Conservation (phyloP, 805 yeast genomes). For the Jamesozyma gamospora region DNA sequence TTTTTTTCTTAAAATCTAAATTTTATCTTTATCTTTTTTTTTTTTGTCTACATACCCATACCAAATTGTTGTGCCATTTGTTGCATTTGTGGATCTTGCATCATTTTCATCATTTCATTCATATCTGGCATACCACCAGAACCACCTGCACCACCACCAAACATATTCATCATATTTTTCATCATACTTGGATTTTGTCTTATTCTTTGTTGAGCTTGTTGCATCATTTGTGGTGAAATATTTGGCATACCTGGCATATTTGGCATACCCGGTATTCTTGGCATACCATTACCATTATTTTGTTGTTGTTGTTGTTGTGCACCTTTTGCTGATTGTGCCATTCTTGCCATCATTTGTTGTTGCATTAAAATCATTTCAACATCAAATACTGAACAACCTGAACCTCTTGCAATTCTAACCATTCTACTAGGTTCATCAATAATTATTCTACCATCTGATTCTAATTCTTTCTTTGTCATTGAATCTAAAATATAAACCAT, state of each 20-base stretch:
- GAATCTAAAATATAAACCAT: slow-evolving; percentile 92
- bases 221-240: slow-evolving; percentile 33
- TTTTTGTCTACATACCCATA: slow-evolving; percentile 15
- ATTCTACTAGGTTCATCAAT: slow-evolving; percentile 75
- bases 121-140: slow-evolving; percentile 58
- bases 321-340: slow-evolving; percentile 66
- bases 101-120: slow-evolving; percentile 53
- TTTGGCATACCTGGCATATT: slow-evolving; percentile 46
- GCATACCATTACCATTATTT: slow-evolving; percentile 18
- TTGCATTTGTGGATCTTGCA: slow-evolving; percentile 40
- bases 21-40: too few relatives aligned
- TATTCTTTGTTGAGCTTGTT: slow-evolving; percentile 48
- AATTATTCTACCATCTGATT: slow-evolving; percentile 78
- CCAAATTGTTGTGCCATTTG: slow-evolving; percentile 44
- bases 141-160: slow-evolving; percentile 44
- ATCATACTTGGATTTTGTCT: slow-evolving; percentile 68
- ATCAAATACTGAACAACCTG: slow-evolving; percentile 86
- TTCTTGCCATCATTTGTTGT: slow-evolving; percentile 85
- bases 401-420: slow-evolving; percentile 84
- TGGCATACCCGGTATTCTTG: slow-evolving; percentile 52
- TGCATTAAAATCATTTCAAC: slow-evolving; percentile 90
- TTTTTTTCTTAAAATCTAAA: too few relatives aligned
- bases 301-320: slow-evolving; percentile 32
- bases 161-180: slow-evolving; percentile 62
- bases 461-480: slow-evolving; percentile 87